These are phyloP conservation scores for Neurospora discreta DNA, from an alignment of 495 filamentous ascomycete species.

Conservation along the genomic window DNA sequence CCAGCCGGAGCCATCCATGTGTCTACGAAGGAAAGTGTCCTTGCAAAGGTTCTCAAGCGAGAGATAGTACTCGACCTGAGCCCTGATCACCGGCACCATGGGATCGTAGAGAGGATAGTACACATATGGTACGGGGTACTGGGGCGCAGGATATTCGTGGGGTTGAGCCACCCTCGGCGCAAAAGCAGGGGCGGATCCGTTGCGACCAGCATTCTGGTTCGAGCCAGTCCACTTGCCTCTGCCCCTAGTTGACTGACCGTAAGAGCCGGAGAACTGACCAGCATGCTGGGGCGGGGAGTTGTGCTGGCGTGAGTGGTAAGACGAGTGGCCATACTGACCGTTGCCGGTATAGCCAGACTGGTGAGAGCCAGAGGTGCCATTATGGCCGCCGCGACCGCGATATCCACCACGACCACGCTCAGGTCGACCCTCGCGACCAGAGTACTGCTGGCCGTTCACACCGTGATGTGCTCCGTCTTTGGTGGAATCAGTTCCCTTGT, in stretches of 20 bases:
- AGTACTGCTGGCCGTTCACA: constrained; percentile 16
- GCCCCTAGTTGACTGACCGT: constrained; percentile 11
- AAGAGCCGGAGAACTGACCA: constrained; percentile 12
- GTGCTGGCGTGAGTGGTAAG: constrained; percentile 18
- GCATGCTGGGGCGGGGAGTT: constrained; percentile 10
- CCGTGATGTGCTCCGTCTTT: constrained; percentile 14
- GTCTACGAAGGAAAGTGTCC: constrained; percentile 74
- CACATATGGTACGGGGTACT: constrained; percentile 10
- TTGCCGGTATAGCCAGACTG: constrained; percentile 9
- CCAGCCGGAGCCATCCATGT: constrained; percentile 92
- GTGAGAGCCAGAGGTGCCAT: constrained; percentile 5
- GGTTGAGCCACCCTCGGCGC: constrained; percentile 9
- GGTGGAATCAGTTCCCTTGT: constrained; percentile 6
- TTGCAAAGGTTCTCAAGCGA: constrained; percentile 94
- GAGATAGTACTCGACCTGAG: constrained; percentile 93
- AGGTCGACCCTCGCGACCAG: constrained; percentile 24
- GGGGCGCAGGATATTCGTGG: constrained; percentile 9
- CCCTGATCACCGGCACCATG: constrained; percentile 16
- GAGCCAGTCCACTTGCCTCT: constrained; percentile 15
- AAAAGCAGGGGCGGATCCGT: constrained; percentile 8
- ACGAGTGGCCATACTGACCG: constrained; percentile 16
- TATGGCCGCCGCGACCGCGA: constrained; percentile 27
- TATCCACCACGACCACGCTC: constrained; percentile 30
- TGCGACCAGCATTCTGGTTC: constrained; percentile 8
- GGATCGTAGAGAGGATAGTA: constrained; percentile 10